Percentiles rank a stretch among this genome's conserved stretches.
phyloP scores from a whole-genome alignment of 495 filamentous ascomycete species.

The Hypomontagnella submonticulosa region DNA sequence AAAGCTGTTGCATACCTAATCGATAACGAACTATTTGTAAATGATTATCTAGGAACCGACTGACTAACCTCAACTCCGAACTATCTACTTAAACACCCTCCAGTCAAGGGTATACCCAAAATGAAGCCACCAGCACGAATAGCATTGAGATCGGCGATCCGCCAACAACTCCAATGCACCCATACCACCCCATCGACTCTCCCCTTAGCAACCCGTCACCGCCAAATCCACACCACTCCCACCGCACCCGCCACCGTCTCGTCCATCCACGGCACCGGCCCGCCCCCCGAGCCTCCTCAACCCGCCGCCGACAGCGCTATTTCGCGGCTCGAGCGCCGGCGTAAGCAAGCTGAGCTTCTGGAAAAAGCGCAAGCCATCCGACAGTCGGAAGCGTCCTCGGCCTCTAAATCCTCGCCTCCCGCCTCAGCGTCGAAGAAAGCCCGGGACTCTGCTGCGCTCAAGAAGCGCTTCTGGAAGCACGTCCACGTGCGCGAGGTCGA shows the following conservation, averaged over 20 bases:
- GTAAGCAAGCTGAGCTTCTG: constrained; percentile 65
- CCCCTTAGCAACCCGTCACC: constrained; percentile 21
- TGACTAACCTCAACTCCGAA: constrained; percentile 10
- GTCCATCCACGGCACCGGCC: constrained; percentile 82
- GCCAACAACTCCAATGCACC: constrained; percentile 29
- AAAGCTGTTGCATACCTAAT: constrained; percentile 36
- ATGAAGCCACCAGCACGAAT: constrained; percentile 54
- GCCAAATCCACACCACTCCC: constrained; percentile 55
- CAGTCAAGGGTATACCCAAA: constrained; percentile 10
- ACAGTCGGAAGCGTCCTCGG: constrained; percentile 34
- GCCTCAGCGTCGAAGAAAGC: constrained; percentile 45
- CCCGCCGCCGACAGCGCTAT: constrained; percentile 63
- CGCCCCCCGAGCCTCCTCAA: constrained; percentile 80
- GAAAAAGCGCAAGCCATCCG: constrained; percentile 59
- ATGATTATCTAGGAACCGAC: constrained; percentile 9
- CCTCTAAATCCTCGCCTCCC: constrained; percentile 19
- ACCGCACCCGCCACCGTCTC: constrained; percentile 59
- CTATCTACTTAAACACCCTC: neutral
- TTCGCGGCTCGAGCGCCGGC: constrained; percentile 63
- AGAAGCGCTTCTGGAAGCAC: constrained; percentile 85
- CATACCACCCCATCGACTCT: constrained; percentile 15
- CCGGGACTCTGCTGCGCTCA: constrained; percentile 17
- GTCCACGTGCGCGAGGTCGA: constrained; percentile 70
- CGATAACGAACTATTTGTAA: constrained; percentile 39
- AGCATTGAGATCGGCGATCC: constrained; percentile 37